These are phyloP conservation scores for Kuraishia floccosa DNA, from an alignment of 805 yeast species.

Conservation along the genomic window DNA sequence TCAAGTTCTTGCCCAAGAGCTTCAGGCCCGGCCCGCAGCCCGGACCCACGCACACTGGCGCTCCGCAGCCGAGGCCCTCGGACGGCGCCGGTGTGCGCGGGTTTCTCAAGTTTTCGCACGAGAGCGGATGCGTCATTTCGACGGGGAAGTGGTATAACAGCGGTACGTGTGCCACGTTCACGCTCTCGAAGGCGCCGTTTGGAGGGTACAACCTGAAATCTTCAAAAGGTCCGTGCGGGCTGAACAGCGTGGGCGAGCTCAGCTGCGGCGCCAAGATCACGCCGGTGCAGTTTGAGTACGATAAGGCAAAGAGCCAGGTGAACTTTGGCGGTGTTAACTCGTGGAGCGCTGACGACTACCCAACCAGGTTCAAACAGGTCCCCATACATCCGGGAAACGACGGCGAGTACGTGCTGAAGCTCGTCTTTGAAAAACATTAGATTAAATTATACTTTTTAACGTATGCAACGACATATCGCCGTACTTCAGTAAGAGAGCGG, in stretches of 20 bases:
- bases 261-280: slow-evolving; percentile 17
- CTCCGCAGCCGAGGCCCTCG: slow-evolving; percentile 16
- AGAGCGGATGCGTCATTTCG: slow-evolving; percentile 70
- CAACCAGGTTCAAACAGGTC: slow-evolving; percentile 35
- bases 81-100: slow-evolving; percentile 30
- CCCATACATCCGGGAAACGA: slow-evolving; percentile 31
- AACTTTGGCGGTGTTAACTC: slow-evolving; percentile 49
- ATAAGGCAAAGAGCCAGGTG: slow-evolving; percentile 29
- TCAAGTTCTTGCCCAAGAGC: slow-evolving; percentile 61
- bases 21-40: slow-evolving; percentile 12
- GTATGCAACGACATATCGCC: too few relatives aligned
- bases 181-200: slow-evolving; percentile 41
- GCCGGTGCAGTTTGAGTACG: slow-evolving; percentile 49
- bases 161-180: slow-evolving; percentile 81
- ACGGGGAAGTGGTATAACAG: slow-evolving; percentile 76
- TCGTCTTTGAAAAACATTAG: slow-evolving; percentile 25
- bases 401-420: slow-evolving; percentile 24
- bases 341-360: slow-evolving; percentile 46
- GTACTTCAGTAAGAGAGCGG: too few relatives aligned
- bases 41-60: slow-evolving; percentile 15
- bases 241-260: slow-evolving; percentile 19
- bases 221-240: slow-evolving; percentile 65
- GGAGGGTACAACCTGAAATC: slow-evolving; percentile 68
- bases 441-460: too few relatives aligned
- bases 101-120: slow-evolving; percentile 33